A percentile compares a stretch with the other conserved stretches of the same genome.
phyloP scores from a whole-genome alignment of 2,329 filamentous ascomycete genomes.

The Botrytis aclada region DNA sequence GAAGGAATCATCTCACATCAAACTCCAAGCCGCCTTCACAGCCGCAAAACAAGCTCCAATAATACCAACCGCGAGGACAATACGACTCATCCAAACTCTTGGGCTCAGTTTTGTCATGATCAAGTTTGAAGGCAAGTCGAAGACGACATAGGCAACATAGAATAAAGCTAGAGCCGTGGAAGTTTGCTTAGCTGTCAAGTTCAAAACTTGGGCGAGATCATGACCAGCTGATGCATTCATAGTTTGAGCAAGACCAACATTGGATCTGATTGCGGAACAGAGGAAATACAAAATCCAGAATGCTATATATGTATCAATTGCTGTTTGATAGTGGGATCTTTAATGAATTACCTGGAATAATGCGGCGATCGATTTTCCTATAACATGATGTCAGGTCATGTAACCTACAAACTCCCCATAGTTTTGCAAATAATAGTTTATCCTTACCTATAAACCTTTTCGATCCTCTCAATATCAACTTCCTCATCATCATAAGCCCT shows the following conservation, averaged over 20 bases:
- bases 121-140: slow-evolving; percentile 84
- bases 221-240: slow-evolving; percentile 75
- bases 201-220: slow-evolving; percentile 69
- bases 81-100: slow-evolving; percentile 87
- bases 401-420: not conserved
- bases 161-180: slow-evolving; percentile 84
- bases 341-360: slow-evolving; percentile 46
- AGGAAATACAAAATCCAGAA: slow-evolving; percentile 92
- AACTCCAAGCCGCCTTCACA: slow-evolving; percentile 77
- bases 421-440: slow-evolving; percentile 4
- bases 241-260: slow-evolving; percentile 89
- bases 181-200: slow-evolving; percentile 70
- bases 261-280: slow-evolving; percentile 86
- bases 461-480: slow-evolving; percentile 35
- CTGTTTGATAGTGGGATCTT: not conserved
- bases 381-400: slow-evolving; percentile 8
- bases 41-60: slow-evolving; percentile 82
- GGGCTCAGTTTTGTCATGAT: slow-evolving; percentile 84
- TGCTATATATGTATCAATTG: slow-evolving; percentile 45
- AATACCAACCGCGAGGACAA: slow-evolving; percentile 81
- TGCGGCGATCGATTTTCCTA: slow-evolving; percentile 54
- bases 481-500: slow-evolving; percentile 26
- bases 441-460: slow-evolving; percentile 40
- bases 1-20: slow-evolving; percentile 42
- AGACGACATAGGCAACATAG: slow-evolving; percentile 88